Evolutionary conservation across 176 grass and related monocot genomes (phyloP).

Genomic region (Zizania latifolia): DNA sequence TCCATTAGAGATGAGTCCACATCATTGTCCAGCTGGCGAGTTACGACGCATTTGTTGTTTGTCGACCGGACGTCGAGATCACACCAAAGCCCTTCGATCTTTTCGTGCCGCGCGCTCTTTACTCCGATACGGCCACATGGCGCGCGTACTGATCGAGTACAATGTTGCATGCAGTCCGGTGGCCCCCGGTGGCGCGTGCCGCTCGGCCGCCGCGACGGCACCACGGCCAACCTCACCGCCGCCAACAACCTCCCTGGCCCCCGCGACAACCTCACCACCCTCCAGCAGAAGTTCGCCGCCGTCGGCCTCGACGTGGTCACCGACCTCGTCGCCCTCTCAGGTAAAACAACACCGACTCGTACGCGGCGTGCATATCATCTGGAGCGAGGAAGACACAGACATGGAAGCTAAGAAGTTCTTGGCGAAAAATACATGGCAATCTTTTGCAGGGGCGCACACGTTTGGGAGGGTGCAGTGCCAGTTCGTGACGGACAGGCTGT

Average conservation of each 20-base stretch:
- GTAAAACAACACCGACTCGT: too few species aligned
- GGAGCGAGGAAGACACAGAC: too few species aligned
- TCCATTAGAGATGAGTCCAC: too few species aligned
- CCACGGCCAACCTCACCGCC: constrained; percentile 46
- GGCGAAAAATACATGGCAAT: too few species aligned
- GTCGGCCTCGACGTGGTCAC: constrained; percentile 62
- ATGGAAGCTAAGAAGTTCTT: too few species aligned
- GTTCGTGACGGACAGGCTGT: constrained; percentile 52
- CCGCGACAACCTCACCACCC: constrained; percentile 45
- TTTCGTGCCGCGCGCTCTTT: constrained; percentile 19
- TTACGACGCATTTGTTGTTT: too few species aligned
- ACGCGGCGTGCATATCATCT: too few species aligned
- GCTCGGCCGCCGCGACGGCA: constrained; percentile 73
- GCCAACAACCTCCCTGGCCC: constrained; percentile 60
- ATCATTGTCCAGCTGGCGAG: too few species aligned
- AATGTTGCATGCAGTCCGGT: constrained; percentile 41
- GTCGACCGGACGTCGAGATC: not conserved
- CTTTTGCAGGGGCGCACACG: constrained; percentile 72
- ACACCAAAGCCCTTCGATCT: too few species aligned
- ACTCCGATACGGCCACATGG: constrained; percentile 27
- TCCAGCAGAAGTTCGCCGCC: constrained; percentile 60
- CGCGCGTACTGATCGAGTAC: not conserved
- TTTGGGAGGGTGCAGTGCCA: constrained; percentile 64
- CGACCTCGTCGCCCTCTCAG: constrained; percentile 79
- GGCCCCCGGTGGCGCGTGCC: constrained; percentile 57